Evolutionary conservation across 768 basidiomycete genomes (phyloP).

Genomic region (Lactifluus piperatus): DNA sequence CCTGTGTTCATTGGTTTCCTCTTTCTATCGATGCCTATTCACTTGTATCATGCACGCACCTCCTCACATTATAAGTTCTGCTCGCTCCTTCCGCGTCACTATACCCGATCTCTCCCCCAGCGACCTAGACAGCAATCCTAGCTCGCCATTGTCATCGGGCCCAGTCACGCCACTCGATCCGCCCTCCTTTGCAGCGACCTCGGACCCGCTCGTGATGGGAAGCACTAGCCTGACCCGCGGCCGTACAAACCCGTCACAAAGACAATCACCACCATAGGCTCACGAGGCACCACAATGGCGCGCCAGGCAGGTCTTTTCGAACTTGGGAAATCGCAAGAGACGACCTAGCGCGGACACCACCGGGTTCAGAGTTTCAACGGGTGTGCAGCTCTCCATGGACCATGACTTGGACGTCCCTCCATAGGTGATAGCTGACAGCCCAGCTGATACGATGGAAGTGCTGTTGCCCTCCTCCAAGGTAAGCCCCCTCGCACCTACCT

Average conservation of each 20-base stretch:
- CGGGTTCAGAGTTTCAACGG: neutral
- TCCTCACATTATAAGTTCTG: slow-evolving; percentile 9
- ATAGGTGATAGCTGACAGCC: neutral
- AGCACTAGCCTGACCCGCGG: slow-evolving; percentile 9
- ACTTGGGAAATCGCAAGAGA: slow-evolving; percentile 11
- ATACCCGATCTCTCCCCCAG: slow-evolving; percentile 13
- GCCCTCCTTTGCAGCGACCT: neutral
- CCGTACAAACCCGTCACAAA: slow-evolving; percentile 1
- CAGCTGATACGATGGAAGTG: neutral
- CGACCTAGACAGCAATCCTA: neutral
- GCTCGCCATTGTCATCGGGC: slow-evolving; percentile 5
- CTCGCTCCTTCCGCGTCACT: neutral
- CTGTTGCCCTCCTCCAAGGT: neutral
- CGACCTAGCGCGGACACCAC: neutral
- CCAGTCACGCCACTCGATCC: slow-evolving; percentile 5
- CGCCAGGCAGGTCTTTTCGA: slow-evolving; percentile 2
- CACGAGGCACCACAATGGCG: slow-evolving; percentile 5
- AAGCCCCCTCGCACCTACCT: neutral
- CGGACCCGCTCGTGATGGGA: slow-evolving; percentile 6
- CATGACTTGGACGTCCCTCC: neutral
- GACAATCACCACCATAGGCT: neutral
- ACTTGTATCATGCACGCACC: slow-evolving; percentile 2
- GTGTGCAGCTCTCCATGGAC: neutral
- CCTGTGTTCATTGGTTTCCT: too few relatives aligned
- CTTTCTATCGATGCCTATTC: neutral